Conservation (phyloP, 148 eudicot genomes). For the Chenopodium suecicum region DNA sequence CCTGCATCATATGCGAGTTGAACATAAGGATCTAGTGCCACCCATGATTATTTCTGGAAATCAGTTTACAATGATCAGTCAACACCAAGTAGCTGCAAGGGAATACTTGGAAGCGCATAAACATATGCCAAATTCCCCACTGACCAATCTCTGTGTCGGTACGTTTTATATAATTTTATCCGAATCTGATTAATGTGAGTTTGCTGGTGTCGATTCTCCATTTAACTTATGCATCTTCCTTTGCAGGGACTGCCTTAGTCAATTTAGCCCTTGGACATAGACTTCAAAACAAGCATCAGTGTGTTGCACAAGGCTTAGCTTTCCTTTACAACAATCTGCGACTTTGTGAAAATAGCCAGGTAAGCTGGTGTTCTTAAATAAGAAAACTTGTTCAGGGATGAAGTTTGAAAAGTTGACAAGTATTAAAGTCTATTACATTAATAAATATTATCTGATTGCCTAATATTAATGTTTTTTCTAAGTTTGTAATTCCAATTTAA, state of each 20-base stretch:
- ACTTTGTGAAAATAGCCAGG: constrained; percentile 71
- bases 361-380: constrained; percentile 5
- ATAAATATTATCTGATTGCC: too few species aligned
- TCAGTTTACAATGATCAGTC: constrained; percentile 68
- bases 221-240: not conserved
- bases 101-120: constrained; percentile 87
- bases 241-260: constrained; percentile 67
- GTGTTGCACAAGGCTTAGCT: constrained; percentile 80
- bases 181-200: constrained; percentile 2
- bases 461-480: too few species aligned
- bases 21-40: constrained; percentile 66
- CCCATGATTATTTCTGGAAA: constrained; percentile 73
- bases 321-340: constrained; percentile 72
- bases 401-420: too few species aligned
- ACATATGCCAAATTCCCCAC: constrained; percentile 69
- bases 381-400: not conserved
- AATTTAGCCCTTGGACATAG: constrained; percentile 78
- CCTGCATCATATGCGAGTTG: constrained; percentile 50
- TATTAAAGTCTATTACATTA: too few species aligned
- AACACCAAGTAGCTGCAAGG: constrained; percentile 90
- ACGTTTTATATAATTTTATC: constrained; percentile 12
- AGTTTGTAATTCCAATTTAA: not conserved
- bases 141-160: constrained; percentile 86
- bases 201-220: not conserved
- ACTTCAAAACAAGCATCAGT: constrained; percentile 92